Evolutionary conservation across 2,329 filamentous ascomycete species (phyloP), one percentile per base, ranked within the genome.

Genomic region (Colletotrichum lupini): DNA sequence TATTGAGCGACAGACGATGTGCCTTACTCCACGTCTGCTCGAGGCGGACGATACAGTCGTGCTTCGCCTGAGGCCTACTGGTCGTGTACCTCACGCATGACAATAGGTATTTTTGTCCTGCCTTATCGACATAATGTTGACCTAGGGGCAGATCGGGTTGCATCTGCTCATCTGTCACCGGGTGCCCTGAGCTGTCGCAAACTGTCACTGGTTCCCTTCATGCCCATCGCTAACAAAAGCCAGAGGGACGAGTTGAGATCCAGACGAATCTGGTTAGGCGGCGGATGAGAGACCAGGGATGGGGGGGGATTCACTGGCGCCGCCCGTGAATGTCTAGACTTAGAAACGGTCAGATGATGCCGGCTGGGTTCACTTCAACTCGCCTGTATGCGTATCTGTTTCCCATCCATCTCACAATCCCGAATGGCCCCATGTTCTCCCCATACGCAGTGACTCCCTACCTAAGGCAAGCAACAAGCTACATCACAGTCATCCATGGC

Each of bases 321-420:
- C 52, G 70, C n/a, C 59, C 12, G 22, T 49, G 55, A 64, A 19
- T 64, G 60, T 64, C 53, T 62, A 57, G 57, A 24, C 55, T 46
- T 37, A n/a, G 37, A 55, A 32, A 22, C 37, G 53, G 62, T 73
- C 70, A 73, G 66, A 65, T 73, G 70, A 70, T 73, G 59, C 55
- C 49, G 32, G 14, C 53, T 55, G 46, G 24, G 55, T 69, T 73
- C 62, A 42, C 37, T 19, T 42, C 32, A 53, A 26, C 59, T 60
- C 6, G 30, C 19, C 28, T 22, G 26, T 16, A 11, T 37, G 14
- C 24, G 37, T 9, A 5, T 49, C 22, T 11, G 64, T 72, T 63
- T 68, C 58, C 37, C 53, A 26, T 61, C 14, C 57, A 57, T 26
- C 32, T 42, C 60, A 19, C 14, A 19, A 46, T 46, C 16, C 42